These are phyloP conservation scores for Roridomyces roridus DNA, from an alignment of 768 basidiomycete genomes.

Conservation along the genomic window DNA sequence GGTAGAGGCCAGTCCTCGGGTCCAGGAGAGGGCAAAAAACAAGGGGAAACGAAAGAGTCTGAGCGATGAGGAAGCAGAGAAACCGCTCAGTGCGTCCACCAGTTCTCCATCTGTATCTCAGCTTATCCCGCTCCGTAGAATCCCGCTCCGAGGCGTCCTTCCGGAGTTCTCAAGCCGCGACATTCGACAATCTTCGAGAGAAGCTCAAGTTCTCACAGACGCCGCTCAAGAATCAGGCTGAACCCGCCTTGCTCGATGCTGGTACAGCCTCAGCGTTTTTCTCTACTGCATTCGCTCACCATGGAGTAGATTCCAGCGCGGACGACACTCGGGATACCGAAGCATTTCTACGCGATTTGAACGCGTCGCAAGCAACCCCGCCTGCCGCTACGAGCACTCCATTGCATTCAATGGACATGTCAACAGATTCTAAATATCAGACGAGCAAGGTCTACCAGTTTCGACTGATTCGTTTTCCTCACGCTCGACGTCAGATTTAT, in stretches of 20 bases:
- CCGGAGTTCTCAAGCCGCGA: slow-evolving; percentile 49
- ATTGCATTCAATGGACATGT: slow-evolving; percentile 60
- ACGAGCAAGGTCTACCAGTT: slow-evolving; percentile 52
- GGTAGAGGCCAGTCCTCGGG: slow-evolving; percentile 59
- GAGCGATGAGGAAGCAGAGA: slow-evolving; percentile 73
- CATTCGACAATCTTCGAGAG: slow-evolving; percentile 54
- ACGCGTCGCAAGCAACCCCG: slow-evolving; percentile 46
- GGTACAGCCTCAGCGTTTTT: slow-evolving; percentile 35
- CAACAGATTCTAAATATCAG: slow-evolving; percentile 53
- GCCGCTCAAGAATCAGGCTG: slow-evolving; percentile 42
- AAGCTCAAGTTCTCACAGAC: slow-evolving; percentile 47
- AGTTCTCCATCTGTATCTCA: not conserved
- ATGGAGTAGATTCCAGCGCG: slow-evolving; percentile 20
- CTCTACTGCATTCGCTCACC: not conserved
- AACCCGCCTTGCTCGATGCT: slow-evolving; percentile 38
- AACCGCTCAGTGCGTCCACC: slow-evolving; percentile 51
- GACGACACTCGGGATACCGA: slow-evolving; percentile 46
- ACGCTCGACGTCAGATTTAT: slow-evolving; percentile 53
- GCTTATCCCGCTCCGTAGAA: slow-evolving; percentile 23
- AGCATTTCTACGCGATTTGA: slow-evolving; percentile 43
- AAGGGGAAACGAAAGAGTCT: slow-evolving; percentile 63
- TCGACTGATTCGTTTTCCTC: slow-evolving; percentile 1
- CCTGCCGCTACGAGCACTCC: slow-evolving; percentile 63
- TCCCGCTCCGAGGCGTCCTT: slow-evolving; percentile 42
- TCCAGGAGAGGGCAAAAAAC: slow-evolving; percentile 45